Percentiles rank a stretch among this genome's conserved stretches.
These are phyloP conservation scores for Apophysomyces elegans DNA, from an alignment of 371 early-diverging fungal genomes.

Conservation along the genomic window DNA sequence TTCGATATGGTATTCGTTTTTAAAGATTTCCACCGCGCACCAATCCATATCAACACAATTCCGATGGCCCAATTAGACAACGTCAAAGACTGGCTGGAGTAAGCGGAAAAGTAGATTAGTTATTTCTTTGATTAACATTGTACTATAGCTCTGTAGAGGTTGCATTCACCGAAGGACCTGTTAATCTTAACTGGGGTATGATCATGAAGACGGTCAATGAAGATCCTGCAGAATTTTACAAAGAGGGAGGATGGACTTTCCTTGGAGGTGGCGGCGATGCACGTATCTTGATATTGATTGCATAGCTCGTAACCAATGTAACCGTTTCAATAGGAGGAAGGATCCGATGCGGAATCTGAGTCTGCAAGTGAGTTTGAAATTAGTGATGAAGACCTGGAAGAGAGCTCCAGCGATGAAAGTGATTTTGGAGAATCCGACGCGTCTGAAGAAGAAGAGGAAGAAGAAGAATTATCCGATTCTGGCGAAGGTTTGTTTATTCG, in stretches of 20 bases:
- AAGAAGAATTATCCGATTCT: constrained; percentile 66
- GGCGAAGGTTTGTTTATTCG: constrained; percentile 40
- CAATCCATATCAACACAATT: constrained; percentile 97
- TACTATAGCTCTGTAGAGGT: constrained; percentile 86
- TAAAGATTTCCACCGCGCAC: constrained; percentile 91
- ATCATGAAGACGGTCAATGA: constrained; percentile 99
- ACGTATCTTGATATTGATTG: constrained; percentile 15
- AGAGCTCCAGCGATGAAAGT: constrained; percentile 72
- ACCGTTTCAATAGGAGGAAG: constrained; percentile 37
- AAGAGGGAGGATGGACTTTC: constrained; percentile 97
- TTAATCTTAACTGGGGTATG: constrained; percentile 97
- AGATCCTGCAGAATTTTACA: constrained; percentile 96
- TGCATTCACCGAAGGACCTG: constrained; percentile 95
- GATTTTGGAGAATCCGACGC: constrained; percentile 66
- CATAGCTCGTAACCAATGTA: background rate
- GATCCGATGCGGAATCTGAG: constrained; percentile 57
- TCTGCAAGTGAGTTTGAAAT: constrained; percentile 67
- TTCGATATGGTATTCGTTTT: constrained; percentile 99
- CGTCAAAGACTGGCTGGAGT: constrained; percentile 99
- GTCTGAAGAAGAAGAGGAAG: constrained; percentile 63
- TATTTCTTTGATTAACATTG: background rate
- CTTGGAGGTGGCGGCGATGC: constrained; percentile 76
- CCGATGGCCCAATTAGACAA: constrained; percentile 94
- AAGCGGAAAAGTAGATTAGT: constrained; percentile 20
- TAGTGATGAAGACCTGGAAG: constrained; percentile 51